phyloP scores from a whole-genome alignment of 495 filamentous ascomycete species.

The Lasiosphaeris hirsuta region DNA sequence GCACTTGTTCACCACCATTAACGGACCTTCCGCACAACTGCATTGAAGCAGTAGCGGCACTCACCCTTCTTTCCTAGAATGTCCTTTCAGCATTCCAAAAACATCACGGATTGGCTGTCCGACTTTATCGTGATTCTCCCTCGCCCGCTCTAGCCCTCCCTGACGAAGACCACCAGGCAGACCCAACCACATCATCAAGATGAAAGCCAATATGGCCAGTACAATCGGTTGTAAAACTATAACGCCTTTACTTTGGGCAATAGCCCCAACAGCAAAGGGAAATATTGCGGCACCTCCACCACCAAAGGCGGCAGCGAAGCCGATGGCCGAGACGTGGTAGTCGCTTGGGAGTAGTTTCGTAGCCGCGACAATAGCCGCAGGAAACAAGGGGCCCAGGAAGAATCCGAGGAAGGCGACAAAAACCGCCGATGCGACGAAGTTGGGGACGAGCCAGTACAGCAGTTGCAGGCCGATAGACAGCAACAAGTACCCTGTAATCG shows the following conservation, averaged over 20 bases:
- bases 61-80: no score
- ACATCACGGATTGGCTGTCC: conserved; percentile 20
- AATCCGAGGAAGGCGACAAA: conserved; percentile 74
- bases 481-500: conserved; percentile 56
- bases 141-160: conserved; percentile 33
- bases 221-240: conserved; percentile 74
- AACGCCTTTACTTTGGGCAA: conserved; percentile 78
- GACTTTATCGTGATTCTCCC: conserved; percentile 29
- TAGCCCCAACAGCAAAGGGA: conserved; percentile 80
- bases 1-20: no score
- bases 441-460: conserved; percentile 79
- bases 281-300: conserved; percentile 75
- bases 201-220: conserved; percentile 60
- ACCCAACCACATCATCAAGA: conserved; percentile 53
- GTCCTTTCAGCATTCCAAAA: not conserved
- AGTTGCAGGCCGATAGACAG: conserved; percentile 67
- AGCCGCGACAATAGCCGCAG: conserved; percentile 72
- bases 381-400: conserved; percentile 77
- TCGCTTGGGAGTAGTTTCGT: conserved; percentile 76
- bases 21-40: no score
- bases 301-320: conserved; percentile 80
- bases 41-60: no score
- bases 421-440: conserved; percentile 68
- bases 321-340: conserved; percentile 77
- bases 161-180: conserved; percentile 29